Evolutionary conservation across 257 asterid species (phyloP).

Genomic region (Solanum sejunctum): DNA sequence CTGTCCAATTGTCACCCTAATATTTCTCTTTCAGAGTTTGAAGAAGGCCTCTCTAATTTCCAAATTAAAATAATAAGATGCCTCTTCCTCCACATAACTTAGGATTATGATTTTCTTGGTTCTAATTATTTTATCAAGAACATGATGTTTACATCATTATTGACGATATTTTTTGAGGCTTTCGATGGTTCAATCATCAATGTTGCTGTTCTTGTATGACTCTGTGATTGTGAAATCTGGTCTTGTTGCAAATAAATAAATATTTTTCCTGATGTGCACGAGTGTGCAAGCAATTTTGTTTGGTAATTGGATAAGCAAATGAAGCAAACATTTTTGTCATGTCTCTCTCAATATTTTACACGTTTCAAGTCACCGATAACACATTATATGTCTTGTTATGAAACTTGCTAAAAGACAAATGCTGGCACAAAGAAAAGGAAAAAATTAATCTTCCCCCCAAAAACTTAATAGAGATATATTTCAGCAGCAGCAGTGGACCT

Average conservation of each 20-base stretch:
- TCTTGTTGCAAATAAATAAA: not conserved
- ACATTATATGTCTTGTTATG: not conserved
- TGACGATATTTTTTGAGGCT: not conserved
- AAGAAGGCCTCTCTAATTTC: not conserved
- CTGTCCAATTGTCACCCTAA: too few species aligned
- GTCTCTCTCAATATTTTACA: not conserved
- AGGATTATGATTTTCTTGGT: not conserved
- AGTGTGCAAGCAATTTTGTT: not conserved
- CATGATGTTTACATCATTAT: not conserved
- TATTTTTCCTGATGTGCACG: not conserved
- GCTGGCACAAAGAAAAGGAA: not conserved
- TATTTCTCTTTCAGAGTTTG: not conserved
- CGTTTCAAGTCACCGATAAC: not conserved
- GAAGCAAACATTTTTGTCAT: not conserved
- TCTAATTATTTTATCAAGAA: not conserved
- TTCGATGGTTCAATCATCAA: not conserved
- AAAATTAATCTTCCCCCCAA: not conserved
- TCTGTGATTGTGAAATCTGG: not conserved
- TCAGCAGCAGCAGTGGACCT: too few species aligned
- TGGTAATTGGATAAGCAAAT: not conserved
- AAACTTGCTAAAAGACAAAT: not conserved
- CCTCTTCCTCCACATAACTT: not conserved
- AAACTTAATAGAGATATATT: not conserved
- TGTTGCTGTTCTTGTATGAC: not conserved
- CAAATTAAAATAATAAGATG: not conserved